These are phyloP conservation scores for Auricularia cornea DNA, from an alignment of 768 basidiomycete species.

Conservation along the genomic window DNA sequence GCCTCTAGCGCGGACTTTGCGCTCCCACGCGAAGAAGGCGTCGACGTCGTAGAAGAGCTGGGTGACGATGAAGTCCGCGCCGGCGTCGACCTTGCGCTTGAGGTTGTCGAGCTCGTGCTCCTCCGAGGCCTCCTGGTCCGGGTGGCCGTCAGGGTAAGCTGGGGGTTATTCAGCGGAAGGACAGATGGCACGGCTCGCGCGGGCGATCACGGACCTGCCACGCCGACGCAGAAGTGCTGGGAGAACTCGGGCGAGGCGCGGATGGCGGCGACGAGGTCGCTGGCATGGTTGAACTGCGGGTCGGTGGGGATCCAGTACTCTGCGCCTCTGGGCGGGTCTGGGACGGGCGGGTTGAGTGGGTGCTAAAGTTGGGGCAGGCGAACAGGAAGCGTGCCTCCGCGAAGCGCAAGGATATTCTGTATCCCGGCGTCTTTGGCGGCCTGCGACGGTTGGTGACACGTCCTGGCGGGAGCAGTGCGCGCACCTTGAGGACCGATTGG, in stretches of 20 bases:
- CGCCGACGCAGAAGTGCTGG: constrained; percentile 86
- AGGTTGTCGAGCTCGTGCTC: constrained; percentile 61
- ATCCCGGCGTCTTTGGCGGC: constrained; percentile 75
- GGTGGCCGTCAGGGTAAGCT: constrained; percentile 91
- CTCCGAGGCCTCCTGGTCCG: constrained; percentile 49
- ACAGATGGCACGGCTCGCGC: neutral
- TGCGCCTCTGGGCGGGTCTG: constrained; percentile 89
- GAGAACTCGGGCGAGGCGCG: constrained; percentile 67
- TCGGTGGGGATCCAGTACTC: constrained; percentile 89
- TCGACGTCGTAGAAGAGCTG: constrained; percentile 97
- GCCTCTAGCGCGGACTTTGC: constrained; percentile 67
- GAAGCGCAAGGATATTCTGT: constrained; percentile 81
- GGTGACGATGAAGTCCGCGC: constrained; percentile 92
- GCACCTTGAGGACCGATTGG: constrained; percentile 74
- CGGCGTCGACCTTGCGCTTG: constrained; percentile 84
- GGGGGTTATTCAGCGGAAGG: neutral
- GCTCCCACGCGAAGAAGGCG: constrained; percentile 71
- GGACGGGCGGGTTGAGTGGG: neutral
- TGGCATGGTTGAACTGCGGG: constrained; percentile 71
- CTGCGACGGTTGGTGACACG: constrained; percentile 24
- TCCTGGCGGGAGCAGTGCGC: constrained; percentile 13
- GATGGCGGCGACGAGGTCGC: constrained; percentile 90
- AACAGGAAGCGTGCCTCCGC: constrained; percentile 58
- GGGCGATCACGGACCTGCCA: constrained; percentile 55
- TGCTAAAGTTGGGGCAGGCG: neutral